A percentile compares a stretch with the other conserved stretches of the same genome.
phyloP scores from a whole-genome alignment of 2,329 filamentous ascomycete genomes.

The Hysterium pulicare region DNA sequence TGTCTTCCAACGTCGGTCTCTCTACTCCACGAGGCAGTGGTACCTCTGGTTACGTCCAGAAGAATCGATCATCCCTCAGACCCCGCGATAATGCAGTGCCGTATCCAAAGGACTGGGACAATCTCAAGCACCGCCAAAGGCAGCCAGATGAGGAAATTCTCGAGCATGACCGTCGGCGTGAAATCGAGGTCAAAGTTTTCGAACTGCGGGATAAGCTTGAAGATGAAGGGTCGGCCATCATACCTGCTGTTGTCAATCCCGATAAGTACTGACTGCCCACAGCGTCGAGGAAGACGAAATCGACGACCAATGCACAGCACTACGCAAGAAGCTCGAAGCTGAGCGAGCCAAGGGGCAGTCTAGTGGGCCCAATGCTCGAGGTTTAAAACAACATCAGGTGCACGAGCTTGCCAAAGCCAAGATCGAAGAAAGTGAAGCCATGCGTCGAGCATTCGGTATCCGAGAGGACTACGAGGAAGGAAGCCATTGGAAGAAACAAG shows the following conservation, averaged over 20 bases:
- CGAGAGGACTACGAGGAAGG: conserved; percentile 82
- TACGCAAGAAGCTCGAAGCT: conserved; percentile 61
- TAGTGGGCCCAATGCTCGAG: conserved; percentile 43
- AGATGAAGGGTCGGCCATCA: conserved; percentile 66
- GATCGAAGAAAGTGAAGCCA: conserved; percentile 87
- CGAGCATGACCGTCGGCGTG: conserved; percentile 87
- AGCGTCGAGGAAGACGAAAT: conserved; percentile 88
- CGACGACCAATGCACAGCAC: conserved; percentile 66
- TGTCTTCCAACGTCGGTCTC: conserved; percentile 97
- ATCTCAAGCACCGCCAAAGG: conserved; percentile 70
- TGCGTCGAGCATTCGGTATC: conserved; percentile 84
- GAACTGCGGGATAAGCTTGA: conserved; percentile 88
- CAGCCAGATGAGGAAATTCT: conserved; percentile 90
- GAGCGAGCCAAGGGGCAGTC: conserved; percentile 38
- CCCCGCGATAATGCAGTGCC: conserved; percentile 78
- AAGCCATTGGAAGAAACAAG: conserved; percentile 79
- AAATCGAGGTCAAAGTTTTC: conserved; percentile 90
- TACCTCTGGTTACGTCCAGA: conserved; percentile 95
- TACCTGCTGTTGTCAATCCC: neutral
- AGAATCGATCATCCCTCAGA: conserved; percentile 83
- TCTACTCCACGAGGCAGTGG: conserved; percentile 90
- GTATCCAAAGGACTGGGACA: conserved; percentile 69
- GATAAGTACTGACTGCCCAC: conserved; percentile 14
- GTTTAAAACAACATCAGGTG: conserved; percentile 87
- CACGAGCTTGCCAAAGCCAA: conserved; percentile 96